These are phyloP conservation scores for Tolypocladium amazonense DNA, from an alignment of 2,329 filamentous ascomycete species.

Conservation along the genomic window DNA sequence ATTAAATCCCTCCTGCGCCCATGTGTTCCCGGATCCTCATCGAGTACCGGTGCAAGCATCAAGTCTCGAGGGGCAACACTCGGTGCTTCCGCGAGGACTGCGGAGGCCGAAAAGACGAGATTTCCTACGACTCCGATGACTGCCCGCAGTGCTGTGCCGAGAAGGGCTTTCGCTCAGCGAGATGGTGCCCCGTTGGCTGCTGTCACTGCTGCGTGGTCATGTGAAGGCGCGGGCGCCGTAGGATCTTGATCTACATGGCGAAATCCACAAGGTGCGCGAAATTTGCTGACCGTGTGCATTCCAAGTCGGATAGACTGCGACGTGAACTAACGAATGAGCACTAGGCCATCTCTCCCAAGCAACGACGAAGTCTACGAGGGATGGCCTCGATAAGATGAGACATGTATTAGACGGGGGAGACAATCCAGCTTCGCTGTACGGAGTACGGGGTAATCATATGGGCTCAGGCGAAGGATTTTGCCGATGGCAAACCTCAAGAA, in stretches of 20 bases:
- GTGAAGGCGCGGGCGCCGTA: conserved; percentile 3
- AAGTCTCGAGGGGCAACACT: conserved; percentile 22
- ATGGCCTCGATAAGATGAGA: background rate
- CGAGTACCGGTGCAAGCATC: conserved; percentile 26
- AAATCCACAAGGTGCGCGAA: background rate
- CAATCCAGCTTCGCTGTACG: background rate
- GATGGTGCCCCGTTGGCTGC: conserved; percentile 26
- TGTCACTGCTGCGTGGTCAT: conserved; percentile 15
- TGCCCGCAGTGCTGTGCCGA: conserved; percentile 23
- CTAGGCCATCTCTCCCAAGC: background rate
- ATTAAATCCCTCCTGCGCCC: background rate
- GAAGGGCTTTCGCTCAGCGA: conserved; percentile 18
- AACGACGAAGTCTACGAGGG: background rate
- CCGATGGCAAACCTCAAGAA: background rate
- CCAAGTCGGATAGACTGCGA: background rate
- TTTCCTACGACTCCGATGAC: conserved; percentile 17
- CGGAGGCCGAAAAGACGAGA: conserved; percentile 17
- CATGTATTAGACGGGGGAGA: background rate
- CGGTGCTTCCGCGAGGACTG: conserved; percentile 22
- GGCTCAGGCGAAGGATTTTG: background rate
- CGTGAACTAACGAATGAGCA: background rate
- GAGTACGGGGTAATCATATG: background rate
- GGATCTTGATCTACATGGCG: background rate
- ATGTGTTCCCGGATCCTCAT: conserved; percentile 24
- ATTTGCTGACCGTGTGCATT: background rate